Conservation (phyloP, 1,139 yeast species). For the Pichiaceae sp. region DNA sequence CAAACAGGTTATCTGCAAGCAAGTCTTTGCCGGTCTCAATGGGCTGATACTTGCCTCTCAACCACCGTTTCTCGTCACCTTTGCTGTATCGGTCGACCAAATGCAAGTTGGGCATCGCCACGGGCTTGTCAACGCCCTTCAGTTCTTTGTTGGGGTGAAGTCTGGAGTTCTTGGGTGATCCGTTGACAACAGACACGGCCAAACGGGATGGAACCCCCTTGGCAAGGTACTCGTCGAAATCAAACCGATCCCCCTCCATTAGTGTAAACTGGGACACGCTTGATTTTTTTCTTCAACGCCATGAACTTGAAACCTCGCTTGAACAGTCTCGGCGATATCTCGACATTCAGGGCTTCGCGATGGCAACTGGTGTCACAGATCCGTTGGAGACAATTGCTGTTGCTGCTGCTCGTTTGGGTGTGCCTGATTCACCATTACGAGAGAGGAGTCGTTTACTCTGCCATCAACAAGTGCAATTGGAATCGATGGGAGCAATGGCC, state of each 20-base stretch:
- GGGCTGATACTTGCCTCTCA: background rate
- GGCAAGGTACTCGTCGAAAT: constrained; percentile 19
- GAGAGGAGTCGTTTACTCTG: constrained; percentile 40
- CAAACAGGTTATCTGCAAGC: constrained; percentile 8
- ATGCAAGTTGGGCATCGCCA: background rate
- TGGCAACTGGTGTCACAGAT: constrained; percentile 2
- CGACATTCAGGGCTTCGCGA: too few species aligned
- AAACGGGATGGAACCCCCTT: constrained; percentile 17
- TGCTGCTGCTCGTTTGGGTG: constrained; percentile 36
- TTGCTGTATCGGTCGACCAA: background rate
- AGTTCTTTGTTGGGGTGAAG: constrained; percentile 9
- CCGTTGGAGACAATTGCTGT: constrained; percentile 15
- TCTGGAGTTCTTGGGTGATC: constrained; percentile 2
- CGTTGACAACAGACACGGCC: constrained; percentile 13
- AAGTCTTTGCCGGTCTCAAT: background rate
- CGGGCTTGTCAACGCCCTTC: constrained; percentile 2
- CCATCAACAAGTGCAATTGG: constrained; percentile 55
- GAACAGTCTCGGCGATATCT: too few species aligned
- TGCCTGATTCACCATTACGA: constrained; percentile 51
- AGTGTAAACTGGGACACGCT: too few species aligned
- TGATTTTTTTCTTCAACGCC: too few species aligned
- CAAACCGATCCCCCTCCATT: constrained; percentile 12
- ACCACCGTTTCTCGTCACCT: background rate
- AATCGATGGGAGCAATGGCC: constrained; percentile 52
- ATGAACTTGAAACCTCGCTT: too few species aligned